These are phyloP conservation scores for Podosphaera xanthii DNA, from an alignment of 2,329 filamentous ascomycete species.

Conservation along the genomic window DNA sequence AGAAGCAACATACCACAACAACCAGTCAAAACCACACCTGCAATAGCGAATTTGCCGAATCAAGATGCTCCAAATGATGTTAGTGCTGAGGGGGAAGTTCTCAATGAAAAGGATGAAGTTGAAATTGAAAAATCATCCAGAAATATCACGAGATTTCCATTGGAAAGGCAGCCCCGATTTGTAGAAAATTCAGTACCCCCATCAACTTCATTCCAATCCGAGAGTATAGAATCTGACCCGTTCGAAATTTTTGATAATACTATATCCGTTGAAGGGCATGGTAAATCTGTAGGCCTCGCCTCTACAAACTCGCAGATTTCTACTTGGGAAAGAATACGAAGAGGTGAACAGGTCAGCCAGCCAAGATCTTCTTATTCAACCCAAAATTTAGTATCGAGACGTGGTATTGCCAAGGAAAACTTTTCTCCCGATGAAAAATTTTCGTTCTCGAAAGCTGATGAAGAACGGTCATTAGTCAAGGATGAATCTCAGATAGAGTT, in stretches of 20 bases:
- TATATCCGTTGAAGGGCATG: conserved; percentile 12
- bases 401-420: conserved; percentile 3
- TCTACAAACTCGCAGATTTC: conserved; percentile 7
- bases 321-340: conserved; percentile 16
- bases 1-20: conserved; percentile 3
- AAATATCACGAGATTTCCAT: background rate
- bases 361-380: background rate
- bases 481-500: conserved; percentile 15
- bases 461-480: conserved; percentile 8
- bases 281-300: conserved; percentile 4
- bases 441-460: conserved; percentile 10
- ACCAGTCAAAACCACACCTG: background rate
- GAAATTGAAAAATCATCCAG: conserved; percentile 1
- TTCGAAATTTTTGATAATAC: conserved; percentile 14
- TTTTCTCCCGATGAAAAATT: conserved; percentile 6
- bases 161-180: background rate
- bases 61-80: background rate
- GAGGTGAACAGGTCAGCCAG: conserved; percentile 7
- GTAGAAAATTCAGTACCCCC: background rate
- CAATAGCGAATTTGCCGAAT: no score
- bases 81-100: background rate
- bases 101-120: background rate
- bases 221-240: conserved; percentile 4
- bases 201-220: background rate
- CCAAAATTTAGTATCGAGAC: background rate